Base-by-base conservation (phyloP, 2,329 filamentous ascomycete species). In the Fusarium marasasianum region DNA sequence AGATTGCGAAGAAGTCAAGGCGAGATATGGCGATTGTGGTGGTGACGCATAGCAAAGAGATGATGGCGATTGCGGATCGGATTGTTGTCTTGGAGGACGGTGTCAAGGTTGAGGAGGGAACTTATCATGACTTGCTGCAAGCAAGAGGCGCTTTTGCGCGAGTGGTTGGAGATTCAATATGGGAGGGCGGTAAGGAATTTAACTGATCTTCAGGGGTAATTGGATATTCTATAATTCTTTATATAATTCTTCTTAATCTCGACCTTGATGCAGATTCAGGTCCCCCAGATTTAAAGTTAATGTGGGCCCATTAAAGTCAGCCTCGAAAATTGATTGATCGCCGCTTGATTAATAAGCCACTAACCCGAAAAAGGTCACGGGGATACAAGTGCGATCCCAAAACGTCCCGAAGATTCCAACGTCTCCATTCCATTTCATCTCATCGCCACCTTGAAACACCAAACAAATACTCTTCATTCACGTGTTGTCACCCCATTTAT, bases 21-120 rank as follows among this genome's bases (percentile, higher is more conserved):
- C 61, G 61, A 41, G 84, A 84, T 1, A 88, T 94, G 81, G 93
- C 93, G 0, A 90, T 97, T 1, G 86, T 98, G 22, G 87, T 97
- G 31, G 92, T 97, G 44, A 98, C 95, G 55, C 96, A 98, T 82
- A 90, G 88, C 64, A 86, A 85, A 70, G 92, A 96, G 78, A 97
- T 98, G 94, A 98, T 98, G 93, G 87, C 88, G 65, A 89, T 94
- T 66, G 93, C 92, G 2, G 91, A 94, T 79, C 86, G 89, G 50
- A 85, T 98, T 13, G 85, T 96, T 2, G 90, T 98, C 71, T 76
- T 97, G 35, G 88, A 93, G n/a, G 88, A 91, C 1, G 87, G 89
- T 6, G 85, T 89, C 5, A 89, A 94, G 12, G 92, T 90, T 6
- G 89, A 96, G 79, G 83, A 87, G 63, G 95, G 95, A 0, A 77